Conservation (phyloP, 176 grass and related monocot genomes). For the Typha latifolia region DNA sequence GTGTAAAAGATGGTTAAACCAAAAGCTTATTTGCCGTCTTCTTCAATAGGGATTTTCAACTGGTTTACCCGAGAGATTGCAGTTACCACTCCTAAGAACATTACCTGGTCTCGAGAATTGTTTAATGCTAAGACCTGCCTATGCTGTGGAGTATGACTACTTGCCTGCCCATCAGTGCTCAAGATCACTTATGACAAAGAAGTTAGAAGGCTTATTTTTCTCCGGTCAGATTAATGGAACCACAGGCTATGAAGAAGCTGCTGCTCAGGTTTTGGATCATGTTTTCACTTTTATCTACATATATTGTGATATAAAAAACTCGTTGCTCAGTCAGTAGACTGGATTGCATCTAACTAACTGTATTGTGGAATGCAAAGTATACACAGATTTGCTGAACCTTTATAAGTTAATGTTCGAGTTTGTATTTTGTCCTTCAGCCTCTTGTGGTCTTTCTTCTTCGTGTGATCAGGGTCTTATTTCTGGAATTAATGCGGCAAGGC, state of each 20-base stretch:
- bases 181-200: conserved; percentile 99
- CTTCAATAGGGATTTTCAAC: conserved; percentile 76
- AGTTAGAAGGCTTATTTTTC: conserved; percentile 83
- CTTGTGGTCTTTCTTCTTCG: conserved; percentile 6
- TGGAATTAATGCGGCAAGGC: conserved; percentile 91
- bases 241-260: conserved; percentile 97
- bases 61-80: conserved; percentile 85
- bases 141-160: conserved; percentile 97
- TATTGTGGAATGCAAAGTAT: no score
- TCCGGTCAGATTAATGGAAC: conserved; percentile 99
- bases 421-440: not conserved
- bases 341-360: not conserved
- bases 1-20: conserved; percentile 9
- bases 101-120: conserved; percentile 88
- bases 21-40: not conserved
- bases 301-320: not conserved
- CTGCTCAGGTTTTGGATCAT: conserved; percentile 56
- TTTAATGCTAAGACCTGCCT: conserved; percentile 91
- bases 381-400: no score
- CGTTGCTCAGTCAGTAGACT: not conserved
- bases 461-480: conserved; percentile 69
- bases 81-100: conserved; percentile 75
- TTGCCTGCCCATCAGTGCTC: conserved; percentile 91
- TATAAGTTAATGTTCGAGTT: not conserved
- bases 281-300: not conserved